phyloP scores from a whole-genome alignment of 176 grass and related monocot genomes.

The Poa pratensis region DNA sequence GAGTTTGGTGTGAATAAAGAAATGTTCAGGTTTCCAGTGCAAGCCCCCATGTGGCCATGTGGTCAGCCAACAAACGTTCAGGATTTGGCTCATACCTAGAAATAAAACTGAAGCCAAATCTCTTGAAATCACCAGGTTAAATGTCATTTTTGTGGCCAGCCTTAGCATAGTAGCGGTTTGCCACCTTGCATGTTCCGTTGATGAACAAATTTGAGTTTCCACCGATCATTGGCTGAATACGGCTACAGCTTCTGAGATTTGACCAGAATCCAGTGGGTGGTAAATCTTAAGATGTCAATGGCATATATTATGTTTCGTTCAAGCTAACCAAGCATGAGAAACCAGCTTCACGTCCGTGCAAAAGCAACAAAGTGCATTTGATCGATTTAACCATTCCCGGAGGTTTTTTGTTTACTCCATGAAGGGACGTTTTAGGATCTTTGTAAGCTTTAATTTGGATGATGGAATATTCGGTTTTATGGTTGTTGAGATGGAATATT shows the following conservation, averaged over 20 bases:
- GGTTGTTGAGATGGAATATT: too few species aligned
- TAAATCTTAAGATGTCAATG: not conserved
- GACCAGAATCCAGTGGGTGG: too few species aligned
- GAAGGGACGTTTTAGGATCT: too few species aligned
- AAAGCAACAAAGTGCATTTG: too few species aligned
- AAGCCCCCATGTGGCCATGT: not conserved
- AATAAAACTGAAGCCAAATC: slow-evolving; percentile 1
- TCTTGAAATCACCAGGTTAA: too few species aligned
- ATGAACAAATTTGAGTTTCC: not conserved
- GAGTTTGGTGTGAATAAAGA: not conserved
- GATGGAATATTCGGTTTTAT: not conserved
- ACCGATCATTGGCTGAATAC: not conserved
- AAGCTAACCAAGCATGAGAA: not conserved
- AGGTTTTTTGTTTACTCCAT: too few species aligned
- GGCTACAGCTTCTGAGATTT: not conserved
- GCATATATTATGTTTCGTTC: not conserved
- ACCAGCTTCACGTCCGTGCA: too few species aligned
- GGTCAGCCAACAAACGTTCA: not conserved
- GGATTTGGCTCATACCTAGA: not conserved
- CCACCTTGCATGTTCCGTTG: not conserved
- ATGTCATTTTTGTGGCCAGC: too few species aligned
- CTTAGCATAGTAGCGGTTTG: too few species aligned
- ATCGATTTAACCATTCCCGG: too few species aligned
- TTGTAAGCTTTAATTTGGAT: not conserved
- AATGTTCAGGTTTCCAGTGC: slow-evolving; percentile 3